Conservation (phyloP, 495 filamentous ascomycete genomes). For the Saxophila tyrrhenica region DNA sequence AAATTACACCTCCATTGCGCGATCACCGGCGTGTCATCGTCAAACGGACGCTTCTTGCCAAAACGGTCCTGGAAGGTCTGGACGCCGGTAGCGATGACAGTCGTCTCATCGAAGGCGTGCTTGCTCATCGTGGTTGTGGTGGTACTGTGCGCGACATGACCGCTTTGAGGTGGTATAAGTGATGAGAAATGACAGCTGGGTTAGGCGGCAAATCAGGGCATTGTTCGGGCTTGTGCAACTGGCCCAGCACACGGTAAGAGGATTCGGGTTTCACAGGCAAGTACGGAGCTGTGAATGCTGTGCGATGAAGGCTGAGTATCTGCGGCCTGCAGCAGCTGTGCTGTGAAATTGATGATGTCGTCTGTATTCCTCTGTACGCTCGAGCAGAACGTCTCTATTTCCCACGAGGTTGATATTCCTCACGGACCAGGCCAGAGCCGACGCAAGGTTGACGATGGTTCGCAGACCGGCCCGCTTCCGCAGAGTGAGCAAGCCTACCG, state of each 20-base stretch:
- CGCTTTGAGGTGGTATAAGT: too few relatives aligned
- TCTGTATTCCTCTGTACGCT: too few relatives aligned
- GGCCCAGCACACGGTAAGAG: not conserved
- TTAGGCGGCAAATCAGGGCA: not conserved
- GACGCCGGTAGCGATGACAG: constrained; percentile 12
- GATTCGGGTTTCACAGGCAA: too few relatives aligned
- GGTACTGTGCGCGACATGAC: not conserved
- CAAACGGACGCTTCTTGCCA: constrained; percentile 8
- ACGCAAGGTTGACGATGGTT: not conserved
- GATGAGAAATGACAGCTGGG: not conserved
- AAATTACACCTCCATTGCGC: constrained; percentile 42
- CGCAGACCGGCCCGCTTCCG: too few relatives aligned
- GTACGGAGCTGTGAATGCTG: too few relatives aligned
- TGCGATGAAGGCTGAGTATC: too few relatives aligned
- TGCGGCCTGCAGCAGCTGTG: too few relatives aligned
- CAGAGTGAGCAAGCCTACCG: too few relatives aligned
- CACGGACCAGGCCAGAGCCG: not conserved
- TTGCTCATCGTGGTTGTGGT: too few relatives aligned
- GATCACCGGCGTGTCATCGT: constrained; percentile 11
- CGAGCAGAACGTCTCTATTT: too few relatives aligned
- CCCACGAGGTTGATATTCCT: not conserved
- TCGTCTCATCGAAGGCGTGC: constrained; percentile 5
- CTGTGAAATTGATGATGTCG: too few relatives aligned
- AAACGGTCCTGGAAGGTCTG: constrained; percentile 10
- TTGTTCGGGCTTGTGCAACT: not conserved